Evolutionary conservation across 2,329 filamentous ascomycete genomes (phyloP).

Genomic region (Hirsutella rhossiliensis): DNA sequence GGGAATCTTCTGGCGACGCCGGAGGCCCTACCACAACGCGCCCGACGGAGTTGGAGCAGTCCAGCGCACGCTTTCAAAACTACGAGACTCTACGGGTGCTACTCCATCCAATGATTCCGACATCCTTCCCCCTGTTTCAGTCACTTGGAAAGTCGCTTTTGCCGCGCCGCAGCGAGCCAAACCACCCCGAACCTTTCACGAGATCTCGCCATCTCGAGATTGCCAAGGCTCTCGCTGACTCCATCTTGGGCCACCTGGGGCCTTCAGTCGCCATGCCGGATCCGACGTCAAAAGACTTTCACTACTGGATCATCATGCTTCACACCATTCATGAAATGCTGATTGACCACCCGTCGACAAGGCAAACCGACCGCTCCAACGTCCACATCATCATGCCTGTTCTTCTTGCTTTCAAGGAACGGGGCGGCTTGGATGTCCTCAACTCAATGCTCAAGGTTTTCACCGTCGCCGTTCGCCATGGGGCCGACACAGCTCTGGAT

Average conservation of each 20-base stretch:
- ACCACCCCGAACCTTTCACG: slow-evolving; percentile 44
- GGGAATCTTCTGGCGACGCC: slow-evolving; percentile 11
- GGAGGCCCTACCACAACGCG: slow-evolving; percentile 11
- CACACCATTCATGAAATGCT: slow-evolving; percentile 68
- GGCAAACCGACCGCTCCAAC: slow-evolving; percentile 34
- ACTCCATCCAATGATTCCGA: slow-evolving; percentile 64
- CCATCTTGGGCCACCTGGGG: slow-evolving; percentile 56
- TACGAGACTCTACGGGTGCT: slow-evolving; percentile 65
- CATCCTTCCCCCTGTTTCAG: slow-evolving; percentile 77
- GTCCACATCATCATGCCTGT: slow-evolving; percentile 59
- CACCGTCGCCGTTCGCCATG: slow-evolving; percentile 16
- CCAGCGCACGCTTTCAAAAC: slow-evolving; percentile 50
- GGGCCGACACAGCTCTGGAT: slow-evolving; percentile 28
- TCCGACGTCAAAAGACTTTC: slow-evolving; percentile 51
- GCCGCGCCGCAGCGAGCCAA: slow-evolving; percentile 47
- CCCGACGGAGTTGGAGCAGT: slow-evolving; percentile 30
- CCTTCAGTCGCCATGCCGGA: slow-evolving; percentile 27
- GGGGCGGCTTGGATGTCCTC: slow-evolving; percentile 61
- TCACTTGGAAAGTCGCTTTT: slow-evolving; percentile 73
- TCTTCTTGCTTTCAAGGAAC: slow-evolving; percentile 75
- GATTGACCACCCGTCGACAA: slow-evolving; percentile 48
- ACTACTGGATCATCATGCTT: slow-evolving; percentile 73
- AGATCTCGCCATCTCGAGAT: slow-evolving; percentile 42
- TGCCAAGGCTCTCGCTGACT: slow-evolving; percentile 56
- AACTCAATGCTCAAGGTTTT: slow-evolving; percentile 63